Evolutionary conservation across 768 basidiomycete genomes (phyloP), one percentile per base, ranked within the genome.

Genomic region (Cyathus striatus): DNA sequence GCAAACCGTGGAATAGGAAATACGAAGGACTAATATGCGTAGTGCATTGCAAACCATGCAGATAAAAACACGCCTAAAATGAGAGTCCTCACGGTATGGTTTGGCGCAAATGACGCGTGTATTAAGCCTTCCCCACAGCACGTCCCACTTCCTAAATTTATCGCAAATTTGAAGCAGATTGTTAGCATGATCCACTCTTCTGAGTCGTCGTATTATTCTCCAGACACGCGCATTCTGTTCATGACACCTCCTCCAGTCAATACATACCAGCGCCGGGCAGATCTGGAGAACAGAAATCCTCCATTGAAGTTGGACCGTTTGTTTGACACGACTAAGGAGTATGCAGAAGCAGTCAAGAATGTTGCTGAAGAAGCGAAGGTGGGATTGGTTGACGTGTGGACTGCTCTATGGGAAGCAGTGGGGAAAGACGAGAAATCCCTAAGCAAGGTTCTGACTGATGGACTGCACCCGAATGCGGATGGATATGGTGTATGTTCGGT

Each of bases 161-260:
- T 65, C 24, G 58, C 63, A 39, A 93, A 93, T 56, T 64, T 95
- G 34, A 59, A 59, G 38, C 60, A 69, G 22, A 77, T 94, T 53
- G 65, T 94, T 45, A 54, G 71, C 26, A 68, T 82, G 57, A 70
- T 91, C 36, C 76, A 68, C 38, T 76, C 77, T 2, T 75, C 86
- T 0, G 60, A 68, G 13, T 90, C 89, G 4, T 57, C 68, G 17
- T 74, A 75, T 54, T 77, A 86, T 64, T 84, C 86, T 7, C 83
- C 86, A 2, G 53, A 70, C 14, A 94, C 91, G 36, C 73, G 75
- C 42, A 74, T 95, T 52, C 65, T 96, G 41, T 69, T 97, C 43
- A 78, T 94, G 45, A 88, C 87, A 12, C 88, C 93, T 10, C 89
- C 92, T 3, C 93, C 93, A 2, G 73, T 91, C 41, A 86, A 84